Evolutionary conservation across 495 filamentous ascomycete genomes (phyloP), one percentile per base, ranked within the genome.

Genomic region (Penicillium robsamsonii): DNA sequence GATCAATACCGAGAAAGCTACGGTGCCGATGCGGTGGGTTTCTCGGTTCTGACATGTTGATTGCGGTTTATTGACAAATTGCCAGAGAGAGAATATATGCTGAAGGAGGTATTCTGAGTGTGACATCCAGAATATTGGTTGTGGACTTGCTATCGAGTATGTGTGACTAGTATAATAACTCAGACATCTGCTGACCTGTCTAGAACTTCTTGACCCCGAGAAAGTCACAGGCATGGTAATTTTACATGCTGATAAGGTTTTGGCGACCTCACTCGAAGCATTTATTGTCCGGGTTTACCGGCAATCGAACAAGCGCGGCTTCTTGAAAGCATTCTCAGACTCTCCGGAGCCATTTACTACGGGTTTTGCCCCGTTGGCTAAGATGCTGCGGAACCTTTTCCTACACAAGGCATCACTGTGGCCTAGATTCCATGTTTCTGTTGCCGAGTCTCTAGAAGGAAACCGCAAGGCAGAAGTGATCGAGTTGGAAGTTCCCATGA

Each of bases 401-500:
- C 80, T 98, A 12, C 85, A 88, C 17, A 96, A 91, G 61, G 86
- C 87, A 11, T 90, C 91, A 0, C 72, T 98, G 9, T 98, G 94
- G 87, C 94, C 94, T 10, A 83, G 94, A n/a, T 98, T 96, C 62
- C 93, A 97, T 65, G 81, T 96, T 42, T 85, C 87, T 4, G 91
- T 98, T 3, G 89, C 90, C 0, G 85, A 92, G 60, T 89, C 91
- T 1, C 73, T 98, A 4, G 93, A 98, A 70, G 92, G 91, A 68
- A 87, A 82, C 63, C 88, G 90, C 70, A 96, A 95, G 66, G 92
- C 94, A 0, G 94, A 97, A 72, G 94, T 98, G 37, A 95, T 98
- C 35, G 94, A 98, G 65, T 78, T 97, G 11, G 93, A 96, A 66
- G 88, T 97, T n/a, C 86, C 90, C 29, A 97, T 98, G 93, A 95